These are phyloP conservation scores for Tricholoma hemisulphureum DNA, from an alignment of 768 basidiomycete genomes.

Conservation along the genomic window DNA sequence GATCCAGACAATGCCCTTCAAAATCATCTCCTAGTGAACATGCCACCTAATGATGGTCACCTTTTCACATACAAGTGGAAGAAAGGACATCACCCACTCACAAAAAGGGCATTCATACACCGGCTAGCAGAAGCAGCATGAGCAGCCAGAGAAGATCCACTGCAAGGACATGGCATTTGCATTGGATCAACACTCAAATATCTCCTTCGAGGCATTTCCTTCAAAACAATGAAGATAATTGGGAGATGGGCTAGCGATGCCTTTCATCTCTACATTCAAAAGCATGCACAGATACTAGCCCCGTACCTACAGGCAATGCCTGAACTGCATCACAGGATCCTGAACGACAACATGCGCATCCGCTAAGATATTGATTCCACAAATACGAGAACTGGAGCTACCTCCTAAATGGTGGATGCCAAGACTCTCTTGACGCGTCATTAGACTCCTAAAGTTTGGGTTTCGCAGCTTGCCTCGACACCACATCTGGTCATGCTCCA, in stretches of 20 bases:
- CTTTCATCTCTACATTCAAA: conserved; percentile 8
- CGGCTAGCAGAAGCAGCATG: conserved; percentile 8
- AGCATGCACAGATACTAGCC: conserved; percentile 15
- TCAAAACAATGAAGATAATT: conserved; percentile 37
- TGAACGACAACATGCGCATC: no score
- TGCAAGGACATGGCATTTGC: no score
- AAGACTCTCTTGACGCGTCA: no score
- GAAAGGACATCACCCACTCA: conserved; percentile 17
- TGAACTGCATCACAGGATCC: no score
- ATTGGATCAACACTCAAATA: conserved; percentile 35
- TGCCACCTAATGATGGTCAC: not conserved
- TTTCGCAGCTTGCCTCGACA: no score
- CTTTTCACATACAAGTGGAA: conserved; percentile 9
- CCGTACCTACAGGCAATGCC: conserved; percentile 10
- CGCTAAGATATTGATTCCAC: no score
- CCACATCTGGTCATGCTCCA: no score
- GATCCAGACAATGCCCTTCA: conserved; percentile 11
- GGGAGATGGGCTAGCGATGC: conserved; percentile 36
- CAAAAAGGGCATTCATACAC: conserved; percentile 17
- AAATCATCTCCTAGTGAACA: conserved; percentile 1
- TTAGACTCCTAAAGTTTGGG: no score
- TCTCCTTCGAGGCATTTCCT: conserved; percentile 33
- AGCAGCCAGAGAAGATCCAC: not conserved
- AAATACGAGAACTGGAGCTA: no score
- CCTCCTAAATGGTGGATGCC: no score